Evolutionary conservation across 495 filamentous ascomycete species (phyloP).

Genomic region (Penicillium herquei): DNA sequence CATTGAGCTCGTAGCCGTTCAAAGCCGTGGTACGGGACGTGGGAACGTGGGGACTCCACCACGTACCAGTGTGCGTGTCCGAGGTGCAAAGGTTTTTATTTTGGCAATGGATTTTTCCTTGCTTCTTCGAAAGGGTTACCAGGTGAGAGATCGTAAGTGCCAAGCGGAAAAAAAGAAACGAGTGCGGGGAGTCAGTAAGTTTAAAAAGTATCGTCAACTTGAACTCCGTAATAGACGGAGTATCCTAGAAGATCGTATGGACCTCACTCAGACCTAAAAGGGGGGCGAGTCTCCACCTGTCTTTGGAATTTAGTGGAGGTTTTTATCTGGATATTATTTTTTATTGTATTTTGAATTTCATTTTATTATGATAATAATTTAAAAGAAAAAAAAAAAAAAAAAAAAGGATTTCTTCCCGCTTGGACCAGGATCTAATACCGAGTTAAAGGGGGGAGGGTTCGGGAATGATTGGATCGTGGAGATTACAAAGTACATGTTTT

Average conservation of each 20-base stretch:
- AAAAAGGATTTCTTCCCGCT: not conserved
- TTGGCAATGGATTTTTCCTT: not conserved
- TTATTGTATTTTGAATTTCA: not conserved
- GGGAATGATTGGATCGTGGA: too few species aligned
- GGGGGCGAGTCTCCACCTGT: conserved; percentile 12
- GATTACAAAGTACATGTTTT: too few species aligned
- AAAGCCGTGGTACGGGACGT: not conserved
- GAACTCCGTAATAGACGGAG: too few species aligned
- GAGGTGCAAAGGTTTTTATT: not conserved
- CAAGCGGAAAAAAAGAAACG: not conserved
- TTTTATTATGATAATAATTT: not conserved
- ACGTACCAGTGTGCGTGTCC: conserved; percentile 2
- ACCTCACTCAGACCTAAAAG: conserved; percentile 15
- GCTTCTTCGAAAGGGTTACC: not conserved
- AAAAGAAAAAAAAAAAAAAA: too few species aligned
- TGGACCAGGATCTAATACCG: not conserved
- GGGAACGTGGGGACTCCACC: conserved; percentile 1
- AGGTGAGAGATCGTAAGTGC: not conserved
- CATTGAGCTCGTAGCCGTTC: not conserved
- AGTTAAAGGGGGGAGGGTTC: not conserved
- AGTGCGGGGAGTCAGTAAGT: not conserved
- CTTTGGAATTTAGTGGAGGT: not conserved
- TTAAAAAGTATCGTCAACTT: not conserved
- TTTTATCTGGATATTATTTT: not conserved
- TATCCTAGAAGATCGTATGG: conserved; percentile 1